Conservation (phyloP, 768 basidiomycete species). For the Leccinum uliginosum region DNA sequence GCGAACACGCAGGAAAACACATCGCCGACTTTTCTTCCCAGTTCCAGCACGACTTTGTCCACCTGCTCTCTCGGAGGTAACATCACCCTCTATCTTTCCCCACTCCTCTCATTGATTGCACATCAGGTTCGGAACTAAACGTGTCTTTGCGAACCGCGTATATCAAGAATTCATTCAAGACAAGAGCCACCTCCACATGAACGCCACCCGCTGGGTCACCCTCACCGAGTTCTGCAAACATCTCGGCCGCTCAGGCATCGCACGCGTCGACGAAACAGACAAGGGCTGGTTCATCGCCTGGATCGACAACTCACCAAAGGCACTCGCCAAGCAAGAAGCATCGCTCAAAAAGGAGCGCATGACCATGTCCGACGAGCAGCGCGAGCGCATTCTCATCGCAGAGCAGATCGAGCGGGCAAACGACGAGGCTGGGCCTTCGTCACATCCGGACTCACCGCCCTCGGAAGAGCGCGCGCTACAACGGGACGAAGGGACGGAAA, state of each 20-base stretch:
- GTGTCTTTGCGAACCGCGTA: conserved; percentile 90
- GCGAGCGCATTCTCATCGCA: conserved; percentile 82
- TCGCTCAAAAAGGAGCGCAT: conserved; percentile 88
- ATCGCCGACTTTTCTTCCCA: conserved; percentile 85
- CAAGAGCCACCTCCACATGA: conserved; percentile 96
- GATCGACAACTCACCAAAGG: conserved; percentile 96
- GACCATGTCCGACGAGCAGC: conserved; percentile 90
- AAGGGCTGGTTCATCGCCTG: conserved; percentile 98
- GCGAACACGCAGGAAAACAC: conserved; percentile 88
- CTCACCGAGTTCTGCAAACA: conserved; percentile 94
- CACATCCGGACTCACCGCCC: conserved; percentile 34
- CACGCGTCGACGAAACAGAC: conserved; percentile 95
- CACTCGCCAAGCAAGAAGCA: conserved; percentile 85
- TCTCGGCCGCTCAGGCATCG: conserved; percentile 80
- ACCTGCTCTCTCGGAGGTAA: conserved; percentile 78
- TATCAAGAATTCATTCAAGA: conserved; percentile 98
- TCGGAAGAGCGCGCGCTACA: conserved; percentile 56
- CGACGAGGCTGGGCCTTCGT: conserved; percentile 35
- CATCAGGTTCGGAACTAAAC: conserved; percentile 83
- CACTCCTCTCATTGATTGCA: neutral
- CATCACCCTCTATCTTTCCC: conserved; percentile 17
- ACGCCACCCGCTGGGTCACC: conserved; percentile 95
- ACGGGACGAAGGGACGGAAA: conserved; percentile 67
- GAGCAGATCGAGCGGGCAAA: conserved; percentile 93
- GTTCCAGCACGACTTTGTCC: conserved; percentile 92